Base-by-base conservation (phyloP, 805 yeast species). In the Torulaspora gathmanii region DNA sequence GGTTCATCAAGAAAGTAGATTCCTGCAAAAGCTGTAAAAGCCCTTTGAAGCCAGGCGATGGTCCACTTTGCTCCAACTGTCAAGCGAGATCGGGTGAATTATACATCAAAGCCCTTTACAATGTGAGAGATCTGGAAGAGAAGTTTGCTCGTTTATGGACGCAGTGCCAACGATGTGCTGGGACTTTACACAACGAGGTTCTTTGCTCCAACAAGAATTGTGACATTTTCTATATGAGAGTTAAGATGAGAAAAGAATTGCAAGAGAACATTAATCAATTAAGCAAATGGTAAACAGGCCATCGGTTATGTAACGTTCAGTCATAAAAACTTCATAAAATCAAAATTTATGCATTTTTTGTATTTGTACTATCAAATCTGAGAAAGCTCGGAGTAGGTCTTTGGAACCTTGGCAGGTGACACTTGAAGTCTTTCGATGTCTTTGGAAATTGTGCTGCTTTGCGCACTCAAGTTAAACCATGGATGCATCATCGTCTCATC, bases 151-250 rank as follows among this genome's bases (percentile, higher is more conserved):
- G 95, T 52, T 69, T 93, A 51, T 93, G 99, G 99, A 91, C 98
- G 0, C 95, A 93, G 62, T 95, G 99, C 64, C 99, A 93, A 69
- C 72, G 97, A 47, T 93, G 99, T 65, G 97, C 95, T 57, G 98
- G 98, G 0, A 86, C 93, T 20, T 70, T 95, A 44, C 97, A 93
- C 58, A 96, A 89, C 66, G 98, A 93, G 56, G 98, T 93, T 3
- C 71, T 91, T 19, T 93, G 99, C 65, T 82, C 96, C 0, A 88
- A 91, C 54, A 89, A 90, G 54, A 98, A 93, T 65, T 93, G 99
- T 69, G 96, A 97, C 1, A 93, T 93, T 29, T 93, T 93, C 60
- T 93, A 93, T 64, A 93, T 93, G 99, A 75, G 99, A 60, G 90
- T 69, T 33, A 71, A 71, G 48, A 71, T 70, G 13, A 71, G 63